phyloP scores from a whole-genome alignment of 768 basidiomycete genomes.

The Boletus vinaceobasis region DNA sequence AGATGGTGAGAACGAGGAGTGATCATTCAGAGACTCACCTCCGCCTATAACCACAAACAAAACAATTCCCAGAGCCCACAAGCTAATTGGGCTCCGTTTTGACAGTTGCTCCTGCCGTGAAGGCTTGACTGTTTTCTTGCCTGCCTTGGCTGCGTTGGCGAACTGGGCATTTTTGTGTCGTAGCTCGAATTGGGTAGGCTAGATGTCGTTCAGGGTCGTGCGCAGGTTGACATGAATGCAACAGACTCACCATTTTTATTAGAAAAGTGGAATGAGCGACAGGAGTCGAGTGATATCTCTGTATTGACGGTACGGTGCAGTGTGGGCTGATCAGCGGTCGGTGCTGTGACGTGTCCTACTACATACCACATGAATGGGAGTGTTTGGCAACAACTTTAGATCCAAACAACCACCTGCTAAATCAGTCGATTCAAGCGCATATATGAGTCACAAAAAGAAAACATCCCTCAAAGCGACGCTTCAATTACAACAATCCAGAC shows the following conservation, averaged over 20 bases:
- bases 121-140: slow-evolving; percentile 71
- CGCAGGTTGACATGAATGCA: neutral
- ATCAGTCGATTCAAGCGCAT: neutral
- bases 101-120: slow-evolving; percentile 69
- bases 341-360: slow-evolving; percentile 16
- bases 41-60: slow-evolving; percentile 79
- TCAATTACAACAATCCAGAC: slow-evolving; percentile 63
- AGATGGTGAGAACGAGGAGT: neutral
- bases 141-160: slow-evolving; percentile 64
- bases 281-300: slow-evolving; percentile 1
- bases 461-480: slow-evolving; percentile 60
- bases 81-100: slow-evolving; percentile 70
- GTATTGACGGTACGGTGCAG: neutral
- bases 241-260: slow-evolving; percentile 31
- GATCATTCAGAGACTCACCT: slow-evolving; percentile 46
- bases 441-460: slow-evolving; percentile 50
- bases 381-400: slow-evolving; percentile 27
- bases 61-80: slow-evolving; percentile 71
- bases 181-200: slow-evolving; percentile 84
- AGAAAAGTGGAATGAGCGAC: slow-evolving; percentile 28
- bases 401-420: slow-evolving; percentile 29
- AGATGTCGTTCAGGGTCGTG: neutral
- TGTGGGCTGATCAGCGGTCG: neutral
- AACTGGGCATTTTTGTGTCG: slow-evolving; percentile 80
- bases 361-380: neutral